phyloP scores from a whole-genome alignment of 371 early-diverging fungal genomes.

The Parasitella parasitica region DNA sequence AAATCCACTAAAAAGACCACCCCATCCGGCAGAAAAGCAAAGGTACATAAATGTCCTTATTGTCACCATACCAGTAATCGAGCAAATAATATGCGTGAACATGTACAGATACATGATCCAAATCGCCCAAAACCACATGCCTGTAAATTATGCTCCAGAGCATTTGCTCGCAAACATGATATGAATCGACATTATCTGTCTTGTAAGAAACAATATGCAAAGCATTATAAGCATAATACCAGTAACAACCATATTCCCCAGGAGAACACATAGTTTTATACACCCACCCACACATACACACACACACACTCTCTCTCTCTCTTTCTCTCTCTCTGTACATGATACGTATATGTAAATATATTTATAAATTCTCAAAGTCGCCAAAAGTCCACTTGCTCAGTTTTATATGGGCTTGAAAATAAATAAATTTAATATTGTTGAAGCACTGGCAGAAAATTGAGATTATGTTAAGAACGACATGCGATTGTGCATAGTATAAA shows the following conservation, averaged over 20 bases:
- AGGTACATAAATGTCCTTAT: conserved; percentile 30
- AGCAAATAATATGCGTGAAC: conserved; percentile 47
- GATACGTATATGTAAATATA: no score
- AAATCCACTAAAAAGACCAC: not conserved
- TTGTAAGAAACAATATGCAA: conserved; percentile 17
- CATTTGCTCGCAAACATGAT: conserved; percentile 72
- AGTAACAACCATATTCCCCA: not conserved
- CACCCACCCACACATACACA: no score
- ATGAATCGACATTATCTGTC: conserved; percentile 57
- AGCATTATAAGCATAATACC: not conserved
- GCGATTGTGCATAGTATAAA: no score
- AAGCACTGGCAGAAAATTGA: no score
- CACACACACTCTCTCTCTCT: no score
- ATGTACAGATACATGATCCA: conserved; percentile 42
- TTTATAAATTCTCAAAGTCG: no score
- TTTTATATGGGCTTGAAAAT: no score
- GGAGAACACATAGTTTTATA: no score
- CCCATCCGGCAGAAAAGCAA: conserved; percentile 12
- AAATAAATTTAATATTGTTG: no score
- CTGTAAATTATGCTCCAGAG: conserved; percentile 50
- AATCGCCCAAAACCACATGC: conserved; percentile 35
- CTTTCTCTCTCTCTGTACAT: no score
- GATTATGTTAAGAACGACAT: no score
- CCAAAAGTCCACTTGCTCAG: no score
- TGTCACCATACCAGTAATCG: conserved; percentile 41